phyloP scores from a whole-genome alignment of 768 basidiomycete species.

The Boletus edulis region DNA sequence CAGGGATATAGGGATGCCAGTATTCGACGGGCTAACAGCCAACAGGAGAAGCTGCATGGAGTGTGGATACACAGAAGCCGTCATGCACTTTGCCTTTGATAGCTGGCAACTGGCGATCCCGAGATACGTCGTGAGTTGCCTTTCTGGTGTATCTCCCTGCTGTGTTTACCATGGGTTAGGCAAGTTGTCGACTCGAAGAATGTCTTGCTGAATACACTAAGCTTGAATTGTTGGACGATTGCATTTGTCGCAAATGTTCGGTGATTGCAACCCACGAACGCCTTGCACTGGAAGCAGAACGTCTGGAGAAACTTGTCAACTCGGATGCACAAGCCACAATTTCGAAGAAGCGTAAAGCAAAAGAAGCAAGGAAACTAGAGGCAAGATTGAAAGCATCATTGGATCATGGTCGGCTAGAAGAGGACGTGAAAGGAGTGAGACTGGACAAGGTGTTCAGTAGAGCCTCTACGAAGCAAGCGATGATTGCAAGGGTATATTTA shows the following conservation, averaged over 20 bases:
- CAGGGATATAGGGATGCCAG: constrained; percentile 55
- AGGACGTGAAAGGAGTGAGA: constrained; percentile 77
- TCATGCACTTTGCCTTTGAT: constrained; percentile 88
- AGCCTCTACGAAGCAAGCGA: constrained; percentile 85
- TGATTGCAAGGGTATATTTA: constrained; percentile 73
- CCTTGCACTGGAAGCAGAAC: constrained; percentile 59
- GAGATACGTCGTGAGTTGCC: constrained; percentile 50
- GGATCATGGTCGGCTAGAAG: constrained; percentile 75
- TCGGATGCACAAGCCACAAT: constrained; percentile 46
- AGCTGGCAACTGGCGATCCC: constrained; percentile 81
- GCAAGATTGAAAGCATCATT: constrained; percentile 58
- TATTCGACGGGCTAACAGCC: constrained; percentile 89
- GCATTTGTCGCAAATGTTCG: constrained; percentile 90
- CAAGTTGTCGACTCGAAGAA: constrained; percentile 70
- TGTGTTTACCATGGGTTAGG: constrained; percentile 35
- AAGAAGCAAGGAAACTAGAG: constrained; percentile 69
- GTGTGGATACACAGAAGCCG: constrained; percentile 93
- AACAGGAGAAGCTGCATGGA: constrained; percentile 83
- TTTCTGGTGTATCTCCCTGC: background rate
- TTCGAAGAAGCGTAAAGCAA: constrained; percentile 74
- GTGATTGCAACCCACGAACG: constrained; percentile 71
- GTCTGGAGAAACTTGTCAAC: constrained; percentile 40
- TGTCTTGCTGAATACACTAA: constrained; percentile 88
- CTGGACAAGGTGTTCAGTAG: constrained; percentile 74
- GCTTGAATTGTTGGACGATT: constrained; percentile 86